phyloP scores from a whole-genome alignment of 495 filamentous ascomycete genomes.

The Penicillium coprophilum region DNA sequence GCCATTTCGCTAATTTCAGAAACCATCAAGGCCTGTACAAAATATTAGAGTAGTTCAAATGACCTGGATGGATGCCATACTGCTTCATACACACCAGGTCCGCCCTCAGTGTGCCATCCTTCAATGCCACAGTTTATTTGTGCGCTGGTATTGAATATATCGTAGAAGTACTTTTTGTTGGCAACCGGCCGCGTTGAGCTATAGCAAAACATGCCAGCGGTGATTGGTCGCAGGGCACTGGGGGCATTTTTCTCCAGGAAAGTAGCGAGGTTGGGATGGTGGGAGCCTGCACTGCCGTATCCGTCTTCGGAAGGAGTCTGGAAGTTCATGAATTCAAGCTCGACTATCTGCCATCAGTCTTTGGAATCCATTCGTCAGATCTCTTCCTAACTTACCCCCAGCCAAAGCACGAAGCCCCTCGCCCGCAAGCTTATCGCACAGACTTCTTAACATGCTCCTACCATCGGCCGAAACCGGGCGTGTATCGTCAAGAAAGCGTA shows the following conservation, averaged over 20 bases:
- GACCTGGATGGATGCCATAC: conserved; percentile 34
- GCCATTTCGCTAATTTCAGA: conserved; percentile 75
- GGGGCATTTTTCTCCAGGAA: conserved; percentile 69
- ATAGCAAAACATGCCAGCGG: conserved; percentile 94
- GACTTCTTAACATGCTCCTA: conserved; percentile 63
- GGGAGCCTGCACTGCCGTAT: conserved; percentile 41
- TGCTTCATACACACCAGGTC: conserved; percentile 88
- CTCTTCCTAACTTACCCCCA: conserved; percentile 60
- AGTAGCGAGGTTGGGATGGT: conserved; percentile 61
- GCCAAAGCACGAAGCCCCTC: conserved; percentile 75
- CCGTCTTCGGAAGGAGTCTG: conserved; percentile 55
- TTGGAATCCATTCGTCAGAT: neutral
- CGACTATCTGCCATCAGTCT: conserved; percentile 53
- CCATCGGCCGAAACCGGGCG: conserved; percentile 72
- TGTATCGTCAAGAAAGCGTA: conserved; percentile 64
- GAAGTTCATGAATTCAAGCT: conserved; percentile 95
- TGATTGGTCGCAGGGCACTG: conserved; percentile 64
- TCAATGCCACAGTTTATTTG: conserved; percentile 77
- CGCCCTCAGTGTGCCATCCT: conserved; percentile 92
- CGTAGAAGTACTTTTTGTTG: conserved; percentile 89
- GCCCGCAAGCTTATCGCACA: conserved; percentile 59
- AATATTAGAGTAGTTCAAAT: conserved; percentile 5
- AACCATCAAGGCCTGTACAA: conserved; percentile 62
- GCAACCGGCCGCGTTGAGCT: conserved; percentile 81
- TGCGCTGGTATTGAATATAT: conserved; percentile 72